Base-by-base conservation (phyloP, 2,329 filamentous ascomycete genomes). In the Cytospora chrysosperma region DNA sequence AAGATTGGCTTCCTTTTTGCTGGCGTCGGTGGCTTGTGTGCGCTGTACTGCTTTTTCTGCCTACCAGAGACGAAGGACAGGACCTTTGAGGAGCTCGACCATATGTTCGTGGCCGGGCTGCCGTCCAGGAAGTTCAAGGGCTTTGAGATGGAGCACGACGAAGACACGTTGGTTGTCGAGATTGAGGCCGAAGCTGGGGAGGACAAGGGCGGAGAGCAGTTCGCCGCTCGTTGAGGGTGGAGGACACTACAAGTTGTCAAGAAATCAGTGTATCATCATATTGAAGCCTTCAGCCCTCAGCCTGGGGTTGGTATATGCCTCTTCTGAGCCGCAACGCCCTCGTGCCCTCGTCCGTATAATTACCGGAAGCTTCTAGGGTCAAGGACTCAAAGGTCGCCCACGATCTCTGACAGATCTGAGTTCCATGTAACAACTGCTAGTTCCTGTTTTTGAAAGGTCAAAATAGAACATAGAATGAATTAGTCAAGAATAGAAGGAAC, bases 1-100 rank as follows among this genome's bases (percentile, higher is more conserved):
- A 74, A 73, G 54, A 67, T 71, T 1, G 74, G 73, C 0, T 75
- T 76, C 34, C 54, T 76, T 8, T 76, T 71, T 24, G 69, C 69
- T 2, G 73, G 69, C 0, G 61, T 68, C 1, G 69, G 68, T 12
- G 43, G 68, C 1, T 8, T 74, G 3, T 71, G 69, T 32, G 60
- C 69, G 3, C 32, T 72, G 0, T 77, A 71, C 61, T 71, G 70
- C n/a, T 75, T 71, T 47, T 40, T 63, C 7, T 65, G 59, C 15
- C 53, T 65, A 4, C 63, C 63, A 0, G 63, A 65, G 63, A 65
- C 63, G 19, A 65, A 59, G n/a, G 60, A 54, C 6, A 40, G 63
- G 30, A 65, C 63, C 0, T 65, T 65, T n/a, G 63, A 65, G 50
- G 63, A 65, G 60, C 49, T 65, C 15, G 63, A 65, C 28, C 53